phyloP scores from a whole-genome alignment of 805 yeast species.

The Jamesozyma rosinii region DNA sequence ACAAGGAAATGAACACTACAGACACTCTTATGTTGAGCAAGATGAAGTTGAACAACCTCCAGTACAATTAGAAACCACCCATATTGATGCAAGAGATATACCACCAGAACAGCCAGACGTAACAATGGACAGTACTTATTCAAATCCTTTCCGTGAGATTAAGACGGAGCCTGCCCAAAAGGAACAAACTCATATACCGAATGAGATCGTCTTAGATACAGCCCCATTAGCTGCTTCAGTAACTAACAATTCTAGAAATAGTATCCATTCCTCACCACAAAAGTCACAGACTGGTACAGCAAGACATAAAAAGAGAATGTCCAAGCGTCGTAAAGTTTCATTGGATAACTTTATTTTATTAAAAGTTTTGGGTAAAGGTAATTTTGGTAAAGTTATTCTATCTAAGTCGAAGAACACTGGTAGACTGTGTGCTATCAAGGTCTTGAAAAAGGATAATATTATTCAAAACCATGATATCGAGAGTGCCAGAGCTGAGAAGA shows the following conservation, averaged over 20 bases:
- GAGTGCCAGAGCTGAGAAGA: conserved; percentile 86
- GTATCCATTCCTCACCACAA: conserved; percentile 16
- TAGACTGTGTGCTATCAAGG: conserved; percentile 88
- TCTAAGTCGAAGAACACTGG: conserved; percentile 84
- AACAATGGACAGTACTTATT: conserved; percentile 4
- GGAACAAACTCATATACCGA: conserved; percentile 12
- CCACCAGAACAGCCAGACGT: not conserved
- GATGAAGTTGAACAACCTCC: not conserved
- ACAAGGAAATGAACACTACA: not conserved
- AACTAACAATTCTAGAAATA: conserved; percentile 2
- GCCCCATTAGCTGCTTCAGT: not conserved
- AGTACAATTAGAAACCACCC: not conserved
- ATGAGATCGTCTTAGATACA: conserved; percentile 1
- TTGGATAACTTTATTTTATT: conserved; percentile 89
- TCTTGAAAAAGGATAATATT: conserved; percentile 89
- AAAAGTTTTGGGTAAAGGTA: conserved; percentile 96
- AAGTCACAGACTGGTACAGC: conserved; percentile 8
- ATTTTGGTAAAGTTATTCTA: conserved; percentile 95
- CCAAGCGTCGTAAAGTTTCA: conserved; percentile 65
- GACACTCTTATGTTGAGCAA: not conserved
- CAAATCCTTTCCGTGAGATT: conserved; percentile 24
- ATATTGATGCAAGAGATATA: not conserved
- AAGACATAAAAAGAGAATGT: conserved; percentile 21
- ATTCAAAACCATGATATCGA: conserved; percentile 94
- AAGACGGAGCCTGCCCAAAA: conserved; percentile 13